Evolutionary conservation across 768 basidiomycete species (phyloP).

Genomic region (Neoboletus subvelutipes): DNA sequence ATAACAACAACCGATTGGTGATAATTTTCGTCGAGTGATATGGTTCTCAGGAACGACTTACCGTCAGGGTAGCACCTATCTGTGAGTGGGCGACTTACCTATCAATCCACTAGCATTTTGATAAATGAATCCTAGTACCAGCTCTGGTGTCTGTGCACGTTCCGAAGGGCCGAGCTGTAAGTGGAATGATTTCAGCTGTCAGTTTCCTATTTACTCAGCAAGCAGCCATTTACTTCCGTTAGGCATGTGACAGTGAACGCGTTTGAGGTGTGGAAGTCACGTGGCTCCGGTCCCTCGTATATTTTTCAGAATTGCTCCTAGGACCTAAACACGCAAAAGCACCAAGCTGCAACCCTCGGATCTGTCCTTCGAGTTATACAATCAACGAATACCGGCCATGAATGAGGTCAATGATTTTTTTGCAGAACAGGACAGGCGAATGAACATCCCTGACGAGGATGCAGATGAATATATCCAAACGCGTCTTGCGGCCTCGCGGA

Average conservation of each 20-base stretch:
- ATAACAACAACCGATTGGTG: neutral
- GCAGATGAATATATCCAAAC: constrained; percentile 46
- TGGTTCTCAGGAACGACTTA: constrained; percentile 23
- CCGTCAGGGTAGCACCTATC: neutral
- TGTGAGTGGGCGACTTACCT: neutral
- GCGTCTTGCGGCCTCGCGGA: constrained; percentile 17
- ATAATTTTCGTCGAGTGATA: neutral
- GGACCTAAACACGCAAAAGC: constrained; percentile 7
- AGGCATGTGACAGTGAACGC: constrained; percentile 1
- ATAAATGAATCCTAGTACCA: neutral
- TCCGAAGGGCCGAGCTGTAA: neutral
- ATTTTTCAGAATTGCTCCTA: neutral
- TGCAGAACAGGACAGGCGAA: constrained; percentile 51
- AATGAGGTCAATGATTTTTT: constrained; percentile 49
- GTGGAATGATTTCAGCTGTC: neutral
- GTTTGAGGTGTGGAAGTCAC: constrained; percentile 12
- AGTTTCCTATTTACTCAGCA: neutral
- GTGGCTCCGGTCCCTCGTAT: neutral
- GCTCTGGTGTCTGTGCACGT: neutral
- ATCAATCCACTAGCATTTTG: neutral
- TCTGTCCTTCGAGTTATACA: neutral
- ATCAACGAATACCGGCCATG: constrained; percentile 9
- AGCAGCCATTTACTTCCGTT: neutral
- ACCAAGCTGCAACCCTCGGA: neutral
- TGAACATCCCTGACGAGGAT: constrained; percentile 55